Percentiles rank a stretch among this genome's conserved stretches.
These are phyloP conservation scores for Allomyces macrogynus DNA, from an alignment of 192 early-diverging fungal species.

Conservation along the genomic window DNA sequence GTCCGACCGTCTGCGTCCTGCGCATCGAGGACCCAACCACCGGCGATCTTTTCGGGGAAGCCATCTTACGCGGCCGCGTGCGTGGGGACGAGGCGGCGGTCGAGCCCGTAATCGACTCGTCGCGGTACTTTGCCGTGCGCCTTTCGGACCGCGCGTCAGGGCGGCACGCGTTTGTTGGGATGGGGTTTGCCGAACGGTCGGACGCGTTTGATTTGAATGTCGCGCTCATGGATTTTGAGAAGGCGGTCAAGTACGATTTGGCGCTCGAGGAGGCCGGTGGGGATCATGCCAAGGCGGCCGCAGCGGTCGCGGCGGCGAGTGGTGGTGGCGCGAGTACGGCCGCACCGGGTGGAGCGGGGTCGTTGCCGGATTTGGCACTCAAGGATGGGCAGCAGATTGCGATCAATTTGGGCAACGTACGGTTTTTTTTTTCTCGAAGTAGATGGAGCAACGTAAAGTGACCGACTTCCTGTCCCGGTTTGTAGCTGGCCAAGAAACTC, in stretches of 20 bases:
- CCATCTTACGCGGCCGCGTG: background rate
- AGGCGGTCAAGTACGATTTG: constrained; percentile 18
- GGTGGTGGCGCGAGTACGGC: background rate
- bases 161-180: constrained; percentile 61
- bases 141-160: constrained; percentile 45
- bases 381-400: constrained; percentile 33
- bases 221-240: constrained; percentile 58
- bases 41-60: background rate
- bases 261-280: too few species aligned
- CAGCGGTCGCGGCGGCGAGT: background rate
- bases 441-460: background rate
- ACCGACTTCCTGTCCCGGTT: background rate
- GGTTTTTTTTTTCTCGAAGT: background rate
- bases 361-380: constrained; percentile 19
- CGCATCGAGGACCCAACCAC: background rate
- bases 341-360: background rate
- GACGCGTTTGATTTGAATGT: constrained; percentile 83
- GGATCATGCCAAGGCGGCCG: background rate
- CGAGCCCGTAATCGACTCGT: constrained; percentile 62
- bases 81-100: constrained; percentile 26
- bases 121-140: constrained; percentile 68
- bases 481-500: background rate
- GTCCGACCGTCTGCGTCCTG: background rate
- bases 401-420: constrained; percentile 21
- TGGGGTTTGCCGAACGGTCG: constrained; percentile 64